phyloP scores from a whole-genome alignment of 805 yeast species.

The Saturnispora saitoi region DNA sequence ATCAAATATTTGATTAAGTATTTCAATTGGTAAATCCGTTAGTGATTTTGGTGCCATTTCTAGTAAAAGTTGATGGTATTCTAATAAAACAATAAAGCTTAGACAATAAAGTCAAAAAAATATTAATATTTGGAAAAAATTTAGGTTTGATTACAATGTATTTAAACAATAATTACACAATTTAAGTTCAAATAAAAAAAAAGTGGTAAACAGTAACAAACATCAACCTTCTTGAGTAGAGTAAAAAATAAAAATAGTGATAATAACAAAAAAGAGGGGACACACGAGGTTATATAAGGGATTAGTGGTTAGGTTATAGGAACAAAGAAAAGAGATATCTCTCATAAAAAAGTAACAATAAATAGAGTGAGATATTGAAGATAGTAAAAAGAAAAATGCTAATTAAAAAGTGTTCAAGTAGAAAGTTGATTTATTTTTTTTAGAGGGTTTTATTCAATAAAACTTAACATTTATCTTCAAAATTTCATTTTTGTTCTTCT shows the following conservation, averaged over 20 bases:
- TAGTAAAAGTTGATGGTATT: not conserved
- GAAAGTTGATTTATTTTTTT: not conserved
- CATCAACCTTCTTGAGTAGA: too few relatives aligned
- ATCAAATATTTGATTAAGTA: constrained; percentile 19
- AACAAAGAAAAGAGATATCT: not conserved
- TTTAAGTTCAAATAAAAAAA: too few relatives aligned
- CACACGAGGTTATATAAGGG: not conserved
- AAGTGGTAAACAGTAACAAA: too few relatives aligned
- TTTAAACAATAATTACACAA: not conserved
- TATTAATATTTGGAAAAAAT: not conserved
- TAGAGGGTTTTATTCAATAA: not conserved
- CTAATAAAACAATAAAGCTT: not conserved
- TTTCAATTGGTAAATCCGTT: constrained; percentile 26
- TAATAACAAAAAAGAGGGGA: not conserved
- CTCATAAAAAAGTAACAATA: not conserved
- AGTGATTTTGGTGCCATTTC: constrained; percentile 9
- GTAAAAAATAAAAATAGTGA: too few relatives aligned
- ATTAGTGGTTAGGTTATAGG: not conserved
- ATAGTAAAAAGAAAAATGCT: not conserved
- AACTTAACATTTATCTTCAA: not conserved
- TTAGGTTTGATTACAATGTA: not conserved
- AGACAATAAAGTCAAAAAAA: not conserved
- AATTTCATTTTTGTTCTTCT: constrained; percentile 6
- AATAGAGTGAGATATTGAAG: not conserved
- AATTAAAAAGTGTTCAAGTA: not conserved